Conservation (phyloP, 345 rosid species). For the Garcia nutans region DNA sequence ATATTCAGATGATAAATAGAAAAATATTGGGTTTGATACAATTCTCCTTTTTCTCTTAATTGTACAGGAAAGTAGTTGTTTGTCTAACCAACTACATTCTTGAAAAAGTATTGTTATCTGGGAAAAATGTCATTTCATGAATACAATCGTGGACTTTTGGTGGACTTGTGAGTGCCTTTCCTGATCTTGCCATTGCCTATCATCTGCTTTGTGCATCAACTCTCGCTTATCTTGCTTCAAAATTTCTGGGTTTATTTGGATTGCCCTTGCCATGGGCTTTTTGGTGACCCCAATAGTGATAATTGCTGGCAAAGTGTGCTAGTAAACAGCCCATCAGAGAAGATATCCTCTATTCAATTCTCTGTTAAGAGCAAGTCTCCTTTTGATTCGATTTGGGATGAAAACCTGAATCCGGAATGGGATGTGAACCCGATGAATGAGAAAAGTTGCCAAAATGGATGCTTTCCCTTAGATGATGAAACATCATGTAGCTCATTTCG, state of each 20-base stretch:
- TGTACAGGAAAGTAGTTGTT: background rate
- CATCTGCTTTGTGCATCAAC: conserved; percentile 59
- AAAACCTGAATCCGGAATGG: conserved; percentile 8
- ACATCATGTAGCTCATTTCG: conserved; percentile 25
- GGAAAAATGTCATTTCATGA: conserved; percentile 45
- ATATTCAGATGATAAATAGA: too few species aligned
- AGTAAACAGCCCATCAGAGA: conserved; percentile 47
- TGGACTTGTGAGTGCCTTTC: conserved; percentile 54
- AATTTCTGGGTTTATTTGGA: conserved; percentile 53
- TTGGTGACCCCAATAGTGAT: conserved; percentile 38
- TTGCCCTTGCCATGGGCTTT: conserved; percentile 56
- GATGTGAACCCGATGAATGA: background rate
- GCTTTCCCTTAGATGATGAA: conserved; percentile 31
- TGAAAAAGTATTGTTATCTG: background rate
- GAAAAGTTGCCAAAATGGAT: conserved; percentile 18
- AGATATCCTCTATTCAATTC: conserved; percentile 47
- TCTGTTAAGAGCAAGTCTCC: conserved; percentile 44
- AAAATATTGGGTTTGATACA: background rate
- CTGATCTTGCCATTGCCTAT: conserved; percentile 62
- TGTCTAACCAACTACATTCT: background rate
- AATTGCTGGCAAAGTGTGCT: conserved; percentile 53
- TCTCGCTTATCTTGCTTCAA: conserved; percentile 45
- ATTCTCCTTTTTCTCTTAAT: background rate
- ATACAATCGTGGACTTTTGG: conserved; percentile 46
- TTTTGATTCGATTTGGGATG: conserved; percentile 35